These are phyloP conservation scores for Fusarium cicatricum DNA, from an alignment of 2,329 filamentous ascomycete genomes.

Conservation along the genomic window DNA sequence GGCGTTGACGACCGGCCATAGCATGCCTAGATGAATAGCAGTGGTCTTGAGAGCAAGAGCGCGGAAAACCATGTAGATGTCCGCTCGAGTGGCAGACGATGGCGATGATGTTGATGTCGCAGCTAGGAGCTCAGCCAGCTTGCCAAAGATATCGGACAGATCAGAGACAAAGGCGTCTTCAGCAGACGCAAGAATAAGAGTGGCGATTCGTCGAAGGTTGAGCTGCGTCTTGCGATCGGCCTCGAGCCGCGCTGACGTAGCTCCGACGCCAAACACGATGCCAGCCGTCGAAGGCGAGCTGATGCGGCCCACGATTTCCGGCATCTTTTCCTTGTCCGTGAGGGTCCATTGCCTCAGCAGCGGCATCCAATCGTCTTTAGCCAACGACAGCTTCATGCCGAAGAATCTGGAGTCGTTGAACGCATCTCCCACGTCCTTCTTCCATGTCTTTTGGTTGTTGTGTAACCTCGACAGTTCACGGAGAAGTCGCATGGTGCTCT, in stretches of 20 bases:
- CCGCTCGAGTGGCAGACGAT: conserved; percentile 86
- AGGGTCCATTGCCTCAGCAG: conserved; percentile 85
- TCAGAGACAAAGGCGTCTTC: conserved; percentile 84
- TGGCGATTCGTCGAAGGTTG: conserved; percentile 82
- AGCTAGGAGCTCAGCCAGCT: conserved; percentile 83
- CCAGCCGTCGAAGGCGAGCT: conserved; percentile 89
- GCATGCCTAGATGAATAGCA: conserved; percentile 78
- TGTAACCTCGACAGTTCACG: conserved; percentile 80
- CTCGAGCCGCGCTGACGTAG: conserved; percentile 91
- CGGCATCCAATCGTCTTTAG: conserved; percentile 80
- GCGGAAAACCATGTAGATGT: conserved; percentile 88
- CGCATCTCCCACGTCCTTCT: conserved; percentile 88
- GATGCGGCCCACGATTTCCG: conserved; percentile 81
- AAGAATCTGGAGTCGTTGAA: conserved; percentile 94
- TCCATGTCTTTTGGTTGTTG: conserved; percentile 88
- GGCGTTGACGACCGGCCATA: conserved; percentile 91
- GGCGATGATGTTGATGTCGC: conserved; percentile 90
- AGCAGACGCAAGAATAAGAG: conserved; percentile 79
- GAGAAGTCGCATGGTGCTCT: conserved; percentile 74
- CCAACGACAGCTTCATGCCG: conserved; percentile 68
- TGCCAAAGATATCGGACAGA: conserved; percentile 77
- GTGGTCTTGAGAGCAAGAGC: conserved; percentile 82
- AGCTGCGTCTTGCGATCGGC: conserved; percentile 93
- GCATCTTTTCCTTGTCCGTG: conserved; percentile 86
- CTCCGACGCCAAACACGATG: conserved; percentile 98